phyloP scores from a whole-genome alignment of 352 stramenopile genomes.

The Pythium pyrilobum region DNA sequence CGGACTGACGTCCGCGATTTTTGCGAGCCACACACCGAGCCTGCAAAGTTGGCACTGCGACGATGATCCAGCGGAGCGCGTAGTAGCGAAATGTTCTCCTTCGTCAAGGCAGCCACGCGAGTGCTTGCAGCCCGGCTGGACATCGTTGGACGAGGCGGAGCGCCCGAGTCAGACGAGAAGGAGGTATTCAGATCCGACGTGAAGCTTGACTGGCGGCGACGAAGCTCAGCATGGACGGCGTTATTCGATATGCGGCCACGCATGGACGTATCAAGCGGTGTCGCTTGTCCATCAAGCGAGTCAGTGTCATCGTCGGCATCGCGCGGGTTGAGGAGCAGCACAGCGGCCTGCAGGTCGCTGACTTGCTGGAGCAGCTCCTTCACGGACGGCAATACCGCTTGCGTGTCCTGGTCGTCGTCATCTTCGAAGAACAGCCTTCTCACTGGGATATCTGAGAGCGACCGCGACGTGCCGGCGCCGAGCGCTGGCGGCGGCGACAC shows the following conservation, averaged over 20 bases:
- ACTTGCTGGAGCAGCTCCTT: slow-evolving; percentile 54
- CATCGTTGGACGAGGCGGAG: slow-evolving; percentile 21
- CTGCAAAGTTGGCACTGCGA: slow-evolving; percentile 27
- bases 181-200: slow-evolving; percentile 16
- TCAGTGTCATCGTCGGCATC: slow-evolving; percentile 16
- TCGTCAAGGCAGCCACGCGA: slow-evolving; percentile 64
- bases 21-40: slow-evolving; percentile 67
- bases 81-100: slow-evolving; percentile 76
- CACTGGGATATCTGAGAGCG: slow-evolving; percentile 26
- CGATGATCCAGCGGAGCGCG: slow-evolving; percentile 32
- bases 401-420: slow-evolving; percentile 15
- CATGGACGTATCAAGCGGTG: slow-evolving; percentile 1
- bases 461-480: neutral
- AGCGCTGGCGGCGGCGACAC: slow-evolving; percentile 7
- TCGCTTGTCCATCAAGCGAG: slow-evolving; percentile 9
- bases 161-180: slow-evolving; percentile 35
- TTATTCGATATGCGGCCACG: slow-evolving; percentile 11
- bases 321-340: slow-evolving; percentile 20
- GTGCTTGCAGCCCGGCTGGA: slow-evolving; percentile 27
- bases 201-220: slow-evolving; percentile 17
- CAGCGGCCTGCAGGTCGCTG: slow-evolving; percentile 31
- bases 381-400: slow-evolving; percentile 31
- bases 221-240: slow-evolving; percentile 4
- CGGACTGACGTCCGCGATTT: slow-evolving; percentile 66
- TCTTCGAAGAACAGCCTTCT: slow-evolving; percentile 17